Conservation (phyloP, 1,284 basidiomycete species). For the Microbotryum saponariae region DNA sequence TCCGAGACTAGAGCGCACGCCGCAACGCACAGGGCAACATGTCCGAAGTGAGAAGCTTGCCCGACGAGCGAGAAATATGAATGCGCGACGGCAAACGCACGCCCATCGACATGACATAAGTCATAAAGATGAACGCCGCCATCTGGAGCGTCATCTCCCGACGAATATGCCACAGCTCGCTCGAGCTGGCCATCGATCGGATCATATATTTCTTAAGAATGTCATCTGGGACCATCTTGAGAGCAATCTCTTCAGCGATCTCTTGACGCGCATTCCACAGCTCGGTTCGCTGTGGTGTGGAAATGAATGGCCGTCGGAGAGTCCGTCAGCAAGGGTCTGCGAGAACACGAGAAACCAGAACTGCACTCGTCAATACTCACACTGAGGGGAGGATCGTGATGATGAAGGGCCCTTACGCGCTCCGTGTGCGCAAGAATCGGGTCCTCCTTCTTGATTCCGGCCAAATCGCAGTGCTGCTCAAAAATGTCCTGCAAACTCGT, state of each 20-base stretch:
- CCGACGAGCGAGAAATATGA: conserved; percentile 80
- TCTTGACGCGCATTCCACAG: conserved; percentile 49
- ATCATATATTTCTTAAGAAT: conserved; percentile 86
- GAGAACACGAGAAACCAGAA: neutral
- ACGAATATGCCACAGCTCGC: conserved; percentile 91
- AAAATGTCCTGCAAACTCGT: conserved; percentile 88
- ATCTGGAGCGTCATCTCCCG: conserved; percentile 93
- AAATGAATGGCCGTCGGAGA: neutral
- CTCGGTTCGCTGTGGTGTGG: conserved; percentile 12
- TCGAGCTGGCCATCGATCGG: conserved; percentile 71
- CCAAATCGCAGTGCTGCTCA: conserved; percentile 75
- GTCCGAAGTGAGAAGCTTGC: conserved; percentile 83
- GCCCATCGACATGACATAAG: conserved; percentile 77
- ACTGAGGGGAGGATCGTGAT: conserved; percentile 18
- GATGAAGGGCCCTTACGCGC: conserved; percentile 55
- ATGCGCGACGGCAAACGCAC: conserved; percentile 78
- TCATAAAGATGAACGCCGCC: conserved; percentile 85
- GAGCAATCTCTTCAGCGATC: conserved; percentile 78
- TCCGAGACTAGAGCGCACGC: neutral
- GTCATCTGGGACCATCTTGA: conserved; percentile 85
- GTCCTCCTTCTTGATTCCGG: conserved; percentile 77
- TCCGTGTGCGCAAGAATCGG: conserved; percentile 76
- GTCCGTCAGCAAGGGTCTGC: neutral
- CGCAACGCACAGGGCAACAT: conserved; percentile 62
- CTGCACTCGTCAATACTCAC: conserved; percentile 4